phyloP scores from a whole-genome alignment of 148 eudicot genomes.

The Pouteria glomerata region DNA sequence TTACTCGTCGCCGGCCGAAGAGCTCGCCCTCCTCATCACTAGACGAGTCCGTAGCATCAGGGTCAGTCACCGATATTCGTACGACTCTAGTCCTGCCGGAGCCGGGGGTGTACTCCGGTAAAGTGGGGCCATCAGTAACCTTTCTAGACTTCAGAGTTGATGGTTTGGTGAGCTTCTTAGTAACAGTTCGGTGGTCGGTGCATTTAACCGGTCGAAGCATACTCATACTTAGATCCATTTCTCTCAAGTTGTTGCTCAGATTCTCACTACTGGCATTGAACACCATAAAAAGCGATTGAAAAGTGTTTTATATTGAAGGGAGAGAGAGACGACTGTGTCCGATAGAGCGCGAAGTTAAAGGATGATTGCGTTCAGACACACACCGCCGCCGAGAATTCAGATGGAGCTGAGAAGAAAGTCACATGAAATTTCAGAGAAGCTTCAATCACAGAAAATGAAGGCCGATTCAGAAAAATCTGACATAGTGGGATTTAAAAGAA shows the following conservation, averaged over 20 bases:
- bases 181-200: constrained; percentile 43
- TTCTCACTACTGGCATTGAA: constrained; percentile 4
- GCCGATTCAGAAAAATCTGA: no score
- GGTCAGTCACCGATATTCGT: constrained; percentile 51
- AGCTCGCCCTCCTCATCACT: constrained; percentile 56
- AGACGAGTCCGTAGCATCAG: constrained; percentile 75
- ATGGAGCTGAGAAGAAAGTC: no score
- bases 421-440: no score
- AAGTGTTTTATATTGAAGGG: background rate
- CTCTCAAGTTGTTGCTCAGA: background rate
- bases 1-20: constrained; percentile 53
- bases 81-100: constrained; percentile 24
- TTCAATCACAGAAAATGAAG: no score
- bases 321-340: no score
- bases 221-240: constrained; percentile 25
- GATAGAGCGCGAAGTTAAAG: no score
- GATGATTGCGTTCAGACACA: no score
- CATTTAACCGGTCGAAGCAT: constrained; percentile 50
- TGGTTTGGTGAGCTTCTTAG: constrained; percentile 22
- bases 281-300: background rate
- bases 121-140: background rate
- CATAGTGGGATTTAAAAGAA: no score
- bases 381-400: no score
- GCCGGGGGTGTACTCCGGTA: background rate
- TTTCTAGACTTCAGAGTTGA: constrained; percentile 1